Conservation (phyloP, 2,329 filamentous ascomycete species). For the Colletotrichum tropicale region DNA sequence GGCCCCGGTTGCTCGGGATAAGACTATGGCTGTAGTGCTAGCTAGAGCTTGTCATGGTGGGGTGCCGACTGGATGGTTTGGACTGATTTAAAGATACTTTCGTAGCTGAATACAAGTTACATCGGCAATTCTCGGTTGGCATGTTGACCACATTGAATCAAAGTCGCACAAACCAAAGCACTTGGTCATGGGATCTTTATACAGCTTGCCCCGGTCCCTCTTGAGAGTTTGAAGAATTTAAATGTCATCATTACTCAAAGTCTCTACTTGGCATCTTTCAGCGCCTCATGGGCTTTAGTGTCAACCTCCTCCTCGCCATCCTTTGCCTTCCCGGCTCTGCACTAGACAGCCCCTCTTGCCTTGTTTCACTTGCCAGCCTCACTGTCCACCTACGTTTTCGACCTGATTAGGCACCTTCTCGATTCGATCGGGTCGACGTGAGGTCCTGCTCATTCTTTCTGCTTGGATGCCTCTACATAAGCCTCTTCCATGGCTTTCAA, state of each 20-base stretch:
- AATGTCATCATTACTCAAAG: not conserved
- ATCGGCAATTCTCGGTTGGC: not conserved
- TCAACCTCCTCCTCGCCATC: not conserved
- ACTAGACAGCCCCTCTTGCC: not conserved
- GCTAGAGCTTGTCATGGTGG: not conserved
- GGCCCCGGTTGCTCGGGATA: not conserved
- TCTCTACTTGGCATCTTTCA: rapidly evolving
- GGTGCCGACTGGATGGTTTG: not conserved
- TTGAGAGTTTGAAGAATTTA: rapidly evolving
- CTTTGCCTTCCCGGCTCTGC: not conserved
- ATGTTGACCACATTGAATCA: not conserved
- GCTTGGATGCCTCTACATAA: rapidly evolving
- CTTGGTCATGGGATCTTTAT: not conserved
- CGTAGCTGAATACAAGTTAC: rapidly evolving
- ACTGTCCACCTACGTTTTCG: not conserved
- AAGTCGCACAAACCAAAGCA: rapidly evolving
- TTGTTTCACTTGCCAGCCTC: not conserved
- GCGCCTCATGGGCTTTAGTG: not conserved
- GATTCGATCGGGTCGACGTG: too few species aligned
- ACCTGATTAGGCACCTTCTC: not conserved
- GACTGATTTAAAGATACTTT: not conserved
- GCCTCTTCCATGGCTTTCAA: not conserved
- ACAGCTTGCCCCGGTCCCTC: not conserved
- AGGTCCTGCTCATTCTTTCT: not conserved
- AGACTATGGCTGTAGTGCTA: not conserved